These are phyloP conservation scores for Metarhizium rileyi DNA, from an alignment of 2,329 filamentous ascomycete genomes.

Conservation along the genomic window DNA sequence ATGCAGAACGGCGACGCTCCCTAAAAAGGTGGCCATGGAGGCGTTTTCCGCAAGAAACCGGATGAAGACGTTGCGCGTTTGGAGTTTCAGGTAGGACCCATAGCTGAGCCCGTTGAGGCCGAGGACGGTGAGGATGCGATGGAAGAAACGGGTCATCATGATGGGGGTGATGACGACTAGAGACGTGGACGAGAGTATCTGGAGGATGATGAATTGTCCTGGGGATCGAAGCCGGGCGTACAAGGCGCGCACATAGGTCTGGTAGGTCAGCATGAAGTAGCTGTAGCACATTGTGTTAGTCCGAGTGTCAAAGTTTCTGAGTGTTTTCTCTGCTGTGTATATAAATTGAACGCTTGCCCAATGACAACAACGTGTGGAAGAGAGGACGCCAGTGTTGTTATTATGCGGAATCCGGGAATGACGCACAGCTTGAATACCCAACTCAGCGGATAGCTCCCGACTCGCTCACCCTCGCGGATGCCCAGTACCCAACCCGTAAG, in stretches of 20 bases:
- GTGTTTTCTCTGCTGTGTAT: neutral
- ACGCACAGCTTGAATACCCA: conserved; percentile 62
- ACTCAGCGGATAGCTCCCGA: conserved; percentile 60
- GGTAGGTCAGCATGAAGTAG: conserved; percentile 60
- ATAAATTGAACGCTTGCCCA: neutral
- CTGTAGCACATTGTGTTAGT: conserved; percentile 20
- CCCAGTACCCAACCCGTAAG: conserved; percentile 59
- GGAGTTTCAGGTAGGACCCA: conserved; percentile 54
- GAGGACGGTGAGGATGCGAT: conserved; percentile 43
- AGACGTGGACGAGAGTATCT: conserved; percentile 51
- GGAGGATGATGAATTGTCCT: conserved; percentile 54
- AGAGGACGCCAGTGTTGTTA: neutral
- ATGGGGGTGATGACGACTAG: conserved; percentile 55
- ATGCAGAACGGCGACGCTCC: conserved; percentile 55
- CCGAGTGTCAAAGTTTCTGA: neutral
- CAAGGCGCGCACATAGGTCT: conserved; percentile 59
- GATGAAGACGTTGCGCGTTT: conserved; percentile 57
- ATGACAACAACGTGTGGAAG: neutral
- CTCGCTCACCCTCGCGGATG: conserved; percentile 54
- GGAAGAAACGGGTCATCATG: conserved; percentile 50
- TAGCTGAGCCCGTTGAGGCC: conserved; percentile 51
- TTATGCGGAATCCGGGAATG: neutral
- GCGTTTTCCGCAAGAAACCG: conserved; percentile 58
- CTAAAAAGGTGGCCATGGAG: conserved; percentile 58
- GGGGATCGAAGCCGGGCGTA: conserved; percentile 59